These are phyloP conservation scores for Saccharomyces paradoxus DNA, from an alignment of 805 yeast genomes.

Conservation along the genomic window DNA sequence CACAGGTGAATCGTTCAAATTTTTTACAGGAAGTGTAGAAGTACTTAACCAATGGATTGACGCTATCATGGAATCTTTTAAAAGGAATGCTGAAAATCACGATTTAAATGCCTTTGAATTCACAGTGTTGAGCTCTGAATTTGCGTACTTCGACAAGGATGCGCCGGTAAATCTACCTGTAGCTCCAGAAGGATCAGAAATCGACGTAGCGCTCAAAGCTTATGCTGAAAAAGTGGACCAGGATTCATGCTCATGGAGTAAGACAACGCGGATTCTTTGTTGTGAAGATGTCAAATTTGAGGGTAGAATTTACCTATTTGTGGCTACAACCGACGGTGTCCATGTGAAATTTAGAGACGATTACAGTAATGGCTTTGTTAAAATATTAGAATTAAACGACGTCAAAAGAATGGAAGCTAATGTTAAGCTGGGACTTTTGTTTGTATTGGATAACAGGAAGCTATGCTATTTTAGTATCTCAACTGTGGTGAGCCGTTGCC, in stretches of 20 bases:
- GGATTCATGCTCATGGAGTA: not conserved
- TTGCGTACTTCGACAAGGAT: slow-evolving; percentile 54
- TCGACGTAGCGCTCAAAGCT: slow-evolving; percentile 35
- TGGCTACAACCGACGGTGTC: slow-evolving; percentile 61
- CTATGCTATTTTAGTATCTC: slow-evolving; percentile 58
- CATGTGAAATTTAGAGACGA: slow-evolving; percentile 34
- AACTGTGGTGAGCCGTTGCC: slow-evolving; percentile 51
- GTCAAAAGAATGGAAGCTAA: slow-evolving; percentile 50
- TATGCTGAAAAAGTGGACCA: slow-evolving; percentile 18
- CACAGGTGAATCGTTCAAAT: slow-evolving; percentile 45
- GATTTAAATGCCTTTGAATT: slow-evolving; percentile 48
- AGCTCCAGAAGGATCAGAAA: slow-evolving; percentile 44
- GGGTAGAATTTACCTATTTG: slow-evolving; percentile 38
- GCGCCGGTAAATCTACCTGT: slow-evolving; percentile 45
- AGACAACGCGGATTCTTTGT: slow-evolving; percentile 36
- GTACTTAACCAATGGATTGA: slow-evolving; percentile 56
- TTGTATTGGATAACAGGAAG: slow-evolving; percentile 50
- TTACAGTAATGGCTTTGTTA: slow-evolving; percentile 9
- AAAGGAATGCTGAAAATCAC: slow-evolving; percentile 30
- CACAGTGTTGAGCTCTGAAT: slow-evolving; percentile 47
- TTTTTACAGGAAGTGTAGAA: slow-evolving; percentile 37
- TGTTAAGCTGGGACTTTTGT: slow-evolving; percentile 42
- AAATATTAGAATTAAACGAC: slow-evolving; percentile 32
- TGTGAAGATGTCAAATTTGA: slow-evolving; percentile 40
- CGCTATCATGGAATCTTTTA: slow-evolving; percentile 41